Evolutionary conservation across 2,329 filamentous ascomycete species (phyloP).

Genomic region (Cryoendolithus antarcticus): DNA sequence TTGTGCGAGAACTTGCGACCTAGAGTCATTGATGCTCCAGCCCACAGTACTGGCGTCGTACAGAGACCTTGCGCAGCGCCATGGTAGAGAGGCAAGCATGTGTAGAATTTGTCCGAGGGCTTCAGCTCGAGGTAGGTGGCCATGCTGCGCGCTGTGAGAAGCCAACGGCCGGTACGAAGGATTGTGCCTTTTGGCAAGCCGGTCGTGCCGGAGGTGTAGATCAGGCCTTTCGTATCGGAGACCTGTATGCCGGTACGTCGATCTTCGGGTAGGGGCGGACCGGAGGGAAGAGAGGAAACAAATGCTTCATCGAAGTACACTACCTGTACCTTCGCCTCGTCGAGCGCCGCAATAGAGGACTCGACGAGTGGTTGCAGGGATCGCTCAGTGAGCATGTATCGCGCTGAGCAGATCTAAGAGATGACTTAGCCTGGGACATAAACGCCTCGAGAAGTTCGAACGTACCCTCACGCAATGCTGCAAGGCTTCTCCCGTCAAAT

Average conservation of each 20-base stretch:
- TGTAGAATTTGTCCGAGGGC: conserved; percentile 39
- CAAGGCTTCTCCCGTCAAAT: conserved; percentile 22
- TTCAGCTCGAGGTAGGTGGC: conserved; percentile 45
- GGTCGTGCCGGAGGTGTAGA: conserved; percentile 75
- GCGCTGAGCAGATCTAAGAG: conserved; percentile 2
- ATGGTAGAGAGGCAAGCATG: conserved; percentile 76
- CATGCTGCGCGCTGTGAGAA: conserved; percentile 45
- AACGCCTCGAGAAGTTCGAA: not conserved
- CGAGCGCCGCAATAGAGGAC: conserved; percentile 13
- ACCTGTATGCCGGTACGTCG: conserved; percentile 8
- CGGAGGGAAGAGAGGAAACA: conserved; percentile 6
- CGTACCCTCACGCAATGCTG: conserved; percentile 25
- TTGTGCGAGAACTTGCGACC: conserved; percentile 66
- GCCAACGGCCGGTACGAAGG: conserved; percentile 11
- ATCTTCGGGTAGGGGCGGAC: conserved; percentile 11
- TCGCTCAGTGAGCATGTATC: conserved; percentile 16
- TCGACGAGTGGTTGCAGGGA: conserved; percentile 14
- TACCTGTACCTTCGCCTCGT: conserved; percentile 9
- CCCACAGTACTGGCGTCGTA: conserved; percentile 44
- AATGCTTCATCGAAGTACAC: conserved; percentile 16
- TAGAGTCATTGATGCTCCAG: conserved; percentile 56
- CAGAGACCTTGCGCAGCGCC: conserved; percentile 58
- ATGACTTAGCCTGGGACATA: no score
- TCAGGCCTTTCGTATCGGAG: conserved; percentile 52
- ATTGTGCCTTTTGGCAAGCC: conserved; percentile 18